Evolutionary conservation across 73 alveolate species (phyloP), one percentile per base, ranked within the genome.

Genomic region (Paramecium biaurelia): DNA sequence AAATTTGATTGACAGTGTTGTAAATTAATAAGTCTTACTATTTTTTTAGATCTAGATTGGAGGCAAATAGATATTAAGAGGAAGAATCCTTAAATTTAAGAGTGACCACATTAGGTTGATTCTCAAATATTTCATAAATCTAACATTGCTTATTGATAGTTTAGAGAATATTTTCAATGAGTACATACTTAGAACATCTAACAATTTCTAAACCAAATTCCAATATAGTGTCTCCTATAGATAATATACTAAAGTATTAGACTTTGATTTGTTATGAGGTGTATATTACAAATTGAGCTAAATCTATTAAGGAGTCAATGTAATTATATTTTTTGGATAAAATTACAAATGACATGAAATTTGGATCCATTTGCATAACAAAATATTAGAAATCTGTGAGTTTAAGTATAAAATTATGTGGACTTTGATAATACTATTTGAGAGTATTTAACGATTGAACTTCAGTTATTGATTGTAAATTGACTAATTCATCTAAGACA

Each of bases 201-300:
- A 79, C 90, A 21, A 79, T 30, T 0, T 79, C 90, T n/a, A 79
- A 10, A 23, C 90, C 90, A 24, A 41, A 43, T 14, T 79, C 90
- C 18, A 79, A 21, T 1, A 79, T 37, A 0, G 74, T 45, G 15
- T 79, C 90, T 42, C 76, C 42, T 7, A 79, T 79, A 15, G 70
- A 79, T 12, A 79, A 24, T 1, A 41, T 79, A 26, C 90, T 79
- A 18, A 79, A 79, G 37, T 43, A 79, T 34, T 38, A 21, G 35
- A 79, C 90, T 47, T 79, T 79, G 15, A 47, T 79, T 45, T 79
- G 26, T 34, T 79, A 14, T 1, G 56, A 41, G 7, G 90, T 79
- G 28, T 79, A 63, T 11, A 79, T 79, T 18, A 79, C 74, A 43
- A 79, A 79, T 79, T 45, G 30, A 43, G 56, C 34, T n/a, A 79